Evolutionary conservation across 164 flowering plant genomes (phyloP), one percentile per base, ranked within the genome.

Genomic region (Annona squamosa): DNA sequence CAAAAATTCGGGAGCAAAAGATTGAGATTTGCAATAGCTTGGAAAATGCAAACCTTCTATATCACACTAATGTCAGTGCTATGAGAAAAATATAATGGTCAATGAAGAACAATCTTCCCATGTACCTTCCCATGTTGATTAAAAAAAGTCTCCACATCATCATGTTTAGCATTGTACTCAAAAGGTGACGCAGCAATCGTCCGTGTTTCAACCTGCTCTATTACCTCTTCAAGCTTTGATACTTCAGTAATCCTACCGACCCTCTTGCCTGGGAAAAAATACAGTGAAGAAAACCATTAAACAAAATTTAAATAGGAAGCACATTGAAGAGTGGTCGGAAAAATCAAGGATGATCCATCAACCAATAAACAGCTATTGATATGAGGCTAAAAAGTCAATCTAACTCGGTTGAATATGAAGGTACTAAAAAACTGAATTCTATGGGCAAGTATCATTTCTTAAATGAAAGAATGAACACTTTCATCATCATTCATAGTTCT

Each of bases 171-270:
- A 80, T 87, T 78, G 75, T 87, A 84, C 64, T 82, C 84, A 4
- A 95, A 77, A 16, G 97, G 98, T 4, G 94, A 85, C 19, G 86
- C 99, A 77, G 98, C 92, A 72, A 93, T 69, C 0, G 99, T 95
- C 75, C 91, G 85, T 26, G 46, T 71, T 73, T 95, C 92, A 9
- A 88, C 76, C 81, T 91, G 99, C 79, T 93, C 91, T 17, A 95
- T 84, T 17, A 87, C 84, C 82, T 91, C 94, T 65, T 95, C 99
- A 0, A 87, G 86, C 77, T 89, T 91, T 48, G 70, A 46, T 44
- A 95, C 73, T 72, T 85, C 87, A 71, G 86, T 84, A 13, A 77
- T 72, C 85, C 97, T 84, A 63, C 97, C 97, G 77, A 94, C 84
- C 81, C 79, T 92, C 73, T 74, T 88, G 46, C 94, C 97, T 91